Base-by-base conservation (phyloP, 352 stramenopile species). In the Halophytophthora batemanensis region DNA sequence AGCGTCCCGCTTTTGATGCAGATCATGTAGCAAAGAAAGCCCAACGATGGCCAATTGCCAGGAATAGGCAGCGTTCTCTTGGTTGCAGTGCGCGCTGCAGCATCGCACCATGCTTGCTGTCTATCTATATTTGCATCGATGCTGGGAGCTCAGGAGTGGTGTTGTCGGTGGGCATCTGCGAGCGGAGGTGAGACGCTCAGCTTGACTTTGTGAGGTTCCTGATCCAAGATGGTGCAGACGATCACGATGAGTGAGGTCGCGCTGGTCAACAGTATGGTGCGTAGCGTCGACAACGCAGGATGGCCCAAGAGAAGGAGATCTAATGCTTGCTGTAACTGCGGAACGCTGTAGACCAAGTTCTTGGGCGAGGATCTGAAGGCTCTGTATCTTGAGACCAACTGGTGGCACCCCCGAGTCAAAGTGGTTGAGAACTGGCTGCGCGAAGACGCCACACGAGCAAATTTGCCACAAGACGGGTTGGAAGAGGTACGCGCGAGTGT, bases 391-490 rank as follows among this genome's bases (percentile, higher is more conserved):
- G 66, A 77, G 10, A 38, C 61, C 19, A 84, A 77, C 41, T 90
- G 80, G 77, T 92, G 82, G 82, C 75, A 87, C 37, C 61, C 75
- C 21, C 66, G 79, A 47, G 68, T 86, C n/a, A 71, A 72, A 28
- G 53, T 87, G 38, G 58, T 92, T 11, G 76, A 87, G 45, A 76
- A 79, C 56, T 92, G 82, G 82, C 55, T 92, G 40, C 59, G 64
- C n/a, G 67, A 87, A 36, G 76, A 88, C 45, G 66, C 56, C 11
- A 85, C 71, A 29, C 72, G 74, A 25, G 61, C 77, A 2, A 64
- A 61, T 18, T 75, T 92, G 31, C 79, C 79, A 4, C 74, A 87
- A 41, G 82, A 92, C 29, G 82, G 79, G 36, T 70, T 72, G 1
- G 77, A 89, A 66, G 79, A 90, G 57, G 82, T 92, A 18, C 17